Evolutionary conservation across 345 rosid species (phyloP).

Genomic region (Salix viminalis): DNA sequence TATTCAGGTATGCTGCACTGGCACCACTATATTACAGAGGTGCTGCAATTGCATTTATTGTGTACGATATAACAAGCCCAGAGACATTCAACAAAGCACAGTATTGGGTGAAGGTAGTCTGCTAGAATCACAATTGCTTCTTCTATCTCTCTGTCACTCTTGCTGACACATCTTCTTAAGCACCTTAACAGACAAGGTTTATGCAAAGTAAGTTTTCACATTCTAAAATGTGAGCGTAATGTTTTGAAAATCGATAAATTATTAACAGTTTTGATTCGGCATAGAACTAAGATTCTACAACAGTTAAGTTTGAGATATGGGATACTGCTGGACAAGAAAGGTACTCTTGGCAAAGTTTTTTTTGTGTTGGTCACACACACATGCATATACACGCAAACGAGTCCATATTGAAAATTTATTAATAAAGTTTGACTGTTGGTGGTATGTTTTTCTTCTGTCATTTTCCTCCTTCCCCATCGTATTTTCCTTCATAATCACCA

Average conservation of each 20-base stretch:
- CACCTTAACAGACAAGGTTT: not conserved
- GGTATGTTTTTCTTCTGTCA: not conserved
- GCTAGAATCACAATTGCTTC: not conserved
- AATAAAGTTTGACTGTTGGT: conserved; percentile 2
- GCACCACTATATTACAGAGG: conserved; percentile 98
- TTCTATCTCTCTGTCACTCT: not conserved
- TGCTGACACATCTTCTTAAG: not conserved
- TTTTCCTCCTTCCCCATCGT: not conserved
- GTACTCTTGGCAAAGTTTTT: conserved; percentile 34
- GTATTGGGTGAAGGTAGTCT: conserved; percentile 90
- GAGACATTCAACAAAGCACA: conserved; percentile 91
- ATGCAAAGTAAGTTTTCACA: not conserved
- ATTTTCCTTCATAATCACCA: not conserved
- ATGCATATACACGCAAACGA: not conserved
- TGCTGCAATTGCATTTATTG: conserved; percentile 92
- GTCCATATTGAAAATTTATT: conserved; percentile 5
- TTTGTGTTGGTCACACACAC: not conserved
- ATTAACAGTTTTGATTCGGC: not conserved
- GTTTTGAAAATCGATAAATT: not conserved
- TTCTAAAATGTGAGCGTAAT: not conserved
- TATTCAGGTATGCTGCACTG: conserved; percentile 80
- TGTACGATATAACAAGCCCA: conserved; percentile 92
- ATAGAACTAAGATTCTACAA: not conserved
- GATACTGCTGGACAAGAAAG: conserved; percentile 99
- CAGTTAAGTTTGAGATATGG: conserved; percentile 98